A percentile compares a stretch with the other conserved stretches of the same genome.
Conservation (phyloP, 352 stramenopile species). For the Aphanomyces stellatus region DNA sequence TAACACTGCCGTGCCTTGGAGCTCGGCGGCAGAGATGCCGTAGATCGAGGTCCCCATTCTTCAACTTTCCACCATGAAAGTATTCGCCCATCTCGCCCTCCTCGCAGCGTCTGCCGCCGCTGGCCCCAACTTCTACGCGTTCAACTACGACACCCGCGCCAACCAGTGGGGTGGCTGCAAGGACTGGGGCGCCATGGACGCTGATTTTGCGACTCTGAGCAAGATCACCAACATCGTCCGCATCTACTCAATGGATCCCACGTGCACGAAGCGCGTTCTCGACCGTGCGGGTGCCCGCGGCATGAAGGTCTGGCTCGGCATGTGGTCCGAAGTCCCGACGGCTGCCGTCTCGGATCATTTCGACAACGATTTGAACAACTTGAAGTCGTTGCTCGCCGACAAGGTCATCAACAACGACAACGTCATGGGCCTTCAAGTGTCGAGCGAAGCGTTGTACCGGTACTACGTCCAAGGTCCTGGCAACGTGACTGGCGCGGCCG, state of each 20-base stretch:
- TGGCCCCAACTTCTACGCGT: slow-evolving; percentile 21
- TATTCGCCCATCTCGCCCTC: background rate
- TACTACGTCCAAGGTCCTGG: slow-evolving; percentile 24
- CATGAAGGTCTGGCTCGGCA: slow-evolving; percentile 49
- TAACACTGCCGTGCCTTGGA: too few relatives aligned
- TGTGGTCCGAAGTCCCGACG: slow-evolving; percentile 34
- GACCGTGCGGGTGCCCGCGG: slow-evolving; percentile 35
- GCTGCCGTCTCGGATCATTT: slow-evolving; percentile 29
- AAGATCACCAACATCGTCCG: slow-evolving; percentile 8
- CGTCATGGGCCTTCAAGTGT: slow-evolving; percentile 48
- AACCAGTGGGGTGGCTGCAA: slow-evolving; percentile 13
- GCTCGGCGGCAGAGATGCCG: too few relatives aligned
- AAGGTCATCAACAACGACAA: slow-evolving; percentile 39
- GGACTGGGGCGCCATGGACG: background rate
- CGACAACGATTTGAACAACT: slow-evolving; percentile 35
- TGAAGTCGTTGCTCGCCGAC: slow-evolving; percentile 31
- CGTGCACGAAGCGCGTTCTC: slow-evolving; percentile 29
- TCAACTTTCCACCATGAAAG: background rate
- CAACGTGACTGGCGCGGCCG: background rate
- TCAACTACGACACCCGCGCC: slow-evolving; percentile 17
- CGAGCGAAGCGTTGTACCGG: slow-evolving; percentile 64
- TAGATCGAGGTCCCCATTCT: background rate
- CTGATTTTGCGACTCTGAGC: background rate
- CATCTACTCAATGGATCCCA: slow-evolving; percentile 10
- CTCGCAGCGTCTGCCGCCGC: background rate